These are phyloP conservation scores for Trametes hirsuta DNA, from an alignment of 1,284 basidiomycete species.

Conservation along the genomic window DNA sequence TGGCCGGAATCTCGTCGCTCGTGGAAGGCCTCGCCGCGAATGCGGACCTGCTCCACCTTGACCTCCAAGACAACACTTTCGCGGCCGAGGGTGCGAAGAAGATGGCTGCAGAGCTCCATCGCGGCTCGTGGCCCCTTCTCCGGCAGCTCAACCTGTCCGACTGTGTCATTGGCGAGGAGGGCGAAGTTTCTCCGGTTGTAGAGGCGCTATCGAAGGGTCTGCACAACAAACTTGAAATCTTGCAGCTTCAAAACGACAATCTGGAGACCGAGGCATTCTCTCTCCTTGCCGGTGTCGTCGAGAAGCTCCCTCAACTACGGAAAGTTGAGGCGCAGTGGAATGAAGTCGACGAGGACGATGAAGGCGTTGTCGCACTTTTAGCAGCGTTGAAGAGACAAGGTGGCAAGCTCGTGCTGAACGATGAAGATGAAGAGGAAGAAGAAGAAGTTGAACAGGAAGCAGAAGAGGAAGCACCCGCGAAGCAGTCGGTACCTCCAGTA, in stretches of 20 bases:
- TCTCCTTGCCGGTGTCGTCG: slow-evolving; percentile 69
- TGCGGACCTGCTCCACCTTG: slow-evolving; percentile 73
- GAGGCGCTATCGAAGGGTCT: slow-evolving; percentile 71
- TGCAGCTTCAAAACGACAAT: slow-evolving; percentile 92
- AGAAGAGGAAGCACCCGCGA: slow-evolving; percentile 46
- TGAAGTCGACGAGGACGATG: slow-evolving; percentile 79
- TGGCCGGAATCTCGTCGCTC: slow-evolving; percentile 89
- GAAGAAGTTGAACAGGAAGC: slow-evolving; percentile 64
- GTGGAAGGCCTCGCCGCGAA: slow-evolving; percentile 78
- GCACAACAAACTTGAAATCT: slow-evolving; percentile 72
- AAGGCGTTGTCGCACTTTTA: slow-evolving; percentile 63
- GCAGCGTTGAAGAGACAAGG: slow-evolving; percentile 73
- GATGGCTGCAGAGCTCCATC: slow-evolving; percentile 69
- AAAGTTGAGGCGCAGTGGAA: slow-evolving; percentile 88
- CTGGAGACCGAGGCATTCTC: slow-evolving; percentile 74
- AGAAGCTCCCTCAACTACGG: slow-evolving; percentile 60
- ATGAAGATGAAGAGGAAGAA: slow-evolving; percentile 83
- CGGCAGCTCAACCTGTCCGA: slow-evolving; percentile 89
- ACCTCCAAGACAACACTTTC: slow-evolving; percentile 97
- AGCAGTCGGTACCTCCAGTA: slow-evolving; percentile 35
- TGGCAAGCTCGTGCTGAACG: slow-evolving; percentile 56
- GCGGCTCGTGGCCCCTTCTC: slow-evolving; percentile 69
- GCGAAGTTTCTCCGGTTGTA: slow-evolving; percentile 67
- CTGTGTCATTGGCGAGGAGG: slow-evolving; percentile 80
- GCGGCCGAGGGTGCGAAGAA: slow-evolving; percentile 76